These are phyloP conservation scores for Euphorbia corollata DNA, from an alignment of 441 rosid species.

Conservation along the genomic window DNA sequence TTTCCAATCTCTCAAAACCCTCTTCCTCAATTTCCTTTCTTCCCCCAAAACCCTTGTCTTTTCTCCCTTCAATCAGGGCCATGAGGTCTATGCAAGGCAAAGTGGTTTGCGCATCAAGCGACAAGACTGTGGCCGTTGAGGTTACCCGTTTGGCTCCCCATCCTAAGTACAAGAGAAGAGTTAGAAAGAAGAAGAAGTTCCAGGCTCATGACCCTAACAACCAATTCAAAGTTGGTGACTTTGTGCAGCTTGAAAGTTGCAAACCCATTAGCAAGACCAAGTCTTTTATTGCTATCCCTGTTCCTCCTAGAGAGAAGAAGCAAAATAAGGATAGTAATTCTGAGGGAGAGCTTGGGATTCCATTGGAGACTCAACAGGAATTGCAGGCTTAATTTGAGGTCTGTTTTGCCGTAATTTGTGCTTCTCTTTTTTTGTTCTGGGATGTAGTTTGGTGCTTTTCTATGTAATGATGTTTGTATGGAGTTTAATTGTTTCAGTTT, in stretches of 20 bases:
- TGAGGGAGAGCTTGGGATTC: conserved; percentile 49
- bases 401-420: conserved; percentile 13
- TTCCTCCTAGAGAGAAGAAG: conserved; percentile 28
- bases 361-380: conserved; percentile 51
- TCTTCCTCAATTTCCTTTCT: conserved; percentile 7
- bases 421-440: conserved; percentile 3
- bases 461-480: conserved; percentile 11
- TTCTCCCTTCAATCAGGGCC: conserved; percentile 51
- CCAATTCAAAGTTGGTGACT: conserved; percentile 65
- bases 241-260: conserved; percentile 59
- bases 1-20: conserved; percentile 25
- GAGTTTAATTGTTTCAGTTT: conserved; percentile 7
- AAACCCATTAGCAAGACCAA: conserved; percentile 82
- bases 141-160: conserved; percentile 64
- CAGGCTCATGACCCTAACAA: conserved; percentile 88
- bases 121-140: conserved; percentile 80
- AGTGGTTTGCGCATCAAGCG: conserved; percentile 67
- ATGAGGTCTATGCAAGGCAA: conserved; percentile 69
- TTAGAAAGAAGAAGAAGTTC: conserved; percentile 82
- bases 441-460: conserved; percentile 8
- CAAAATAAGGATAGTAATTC: conserved; percentile 15
- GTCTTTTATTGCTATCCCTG: conserved; percentile 48
- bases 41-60: conserved; percentile 15
- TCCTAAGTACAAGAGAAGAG: conserved; percentile 78
- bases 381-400: conserved; percentile 22